Evolutionary conservation across 768 basidiomycete genomes (phyloP), one percentile per base, ranked within the genome.

Genomic region (Suillus paluster): DNA sequence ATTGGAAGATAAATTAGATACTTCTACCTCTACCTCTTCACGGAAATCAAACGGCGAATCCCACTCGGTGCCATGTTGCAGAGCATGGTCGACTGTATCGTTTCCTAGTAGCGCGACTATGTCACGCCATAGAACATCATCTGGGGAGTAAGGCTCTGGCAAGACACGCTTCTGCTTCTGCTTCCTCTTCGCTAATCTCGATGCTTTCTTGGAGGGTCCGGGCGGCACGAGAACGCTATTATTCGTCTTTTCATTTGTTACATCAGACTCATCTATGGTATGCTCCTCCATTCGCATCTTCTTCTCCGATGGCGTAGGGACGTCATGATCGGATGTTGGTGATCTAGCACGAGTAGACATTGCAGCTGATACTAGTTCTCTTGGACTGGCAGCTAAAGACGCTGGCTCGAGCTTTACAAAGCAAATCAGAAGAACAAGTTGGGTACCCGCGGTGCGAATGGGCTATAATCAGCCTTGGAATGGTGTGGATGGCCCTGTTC

Each of bases 101-200:
- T 76, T 58, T 2, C 93, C 94, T 3, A 97, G 77, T 5, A 95
- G 78, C 3, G 78, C 80, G 34, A 84, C 70, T 25, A 95, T 83
- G 61, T 97, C 94, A 54, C 81, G 84, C 75, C 84, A 86, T 33
- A 92, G 76, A 12, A 95, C 90, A 68, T 95, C 92, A 25, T 89
- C 90, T 17, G 84, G 66, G 3, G 92, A 89, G 68, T 83, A 90
- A 0, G 84, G 79, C 53, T 92, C 92, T 1, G 65, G 60, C 3
- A 65, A 49, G 25, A 25, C 25, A 38, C 34, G 64, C 42, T 63
- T 65, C 53, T 44, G 38, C 39, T 53, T 57, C 68, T 54, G 42
- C 39, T 53, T 57, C 68, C 50, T 45, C 21, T 36, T 38, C 27
- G 54, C 12, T 45, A 61, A 64, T 41, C 57, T 33, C 4, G 58